A percentile compares a stretch with the other conserved stretches of the same genome.
Conservation (phyloP, 1,139 yeast species). For the Geotrichum australiense region DNA sequence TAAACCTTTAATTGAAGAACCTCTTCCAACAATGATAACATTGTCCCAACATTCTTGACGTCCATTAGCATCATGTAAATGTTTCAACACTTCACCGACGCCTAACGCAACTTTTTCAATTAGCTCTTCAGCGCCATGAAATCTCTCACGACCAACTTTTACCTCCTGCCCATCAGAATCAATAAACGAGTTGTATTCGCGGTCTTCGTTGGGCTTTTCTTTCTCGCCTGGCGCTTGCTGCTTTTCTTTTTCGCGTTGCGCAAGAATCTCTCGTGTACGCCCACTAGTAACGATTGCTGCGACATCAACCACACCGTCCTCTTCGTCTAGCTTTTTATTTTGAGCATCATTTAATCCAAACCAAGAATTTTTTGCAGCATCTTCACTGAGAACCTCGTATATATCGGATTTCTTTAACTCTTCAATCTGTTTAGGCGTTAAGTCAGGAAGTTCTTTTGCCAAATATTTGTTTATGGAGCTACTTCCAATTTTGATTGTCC, state of each 20-base stretch:
- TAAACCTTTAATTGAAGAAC: conserved; percentile 68
- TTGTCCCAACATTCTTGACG: conserved; percentile 87
- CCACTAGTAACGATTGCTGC: conserved; percentile 84
- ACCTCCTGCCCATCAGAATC: conserved; percentile 52
- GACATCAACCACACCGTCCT: conserved; percentile 76
- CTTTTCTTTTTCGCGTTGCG: conserved; percentile 47
- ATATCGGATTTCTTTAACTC: conserved; percentile 66
- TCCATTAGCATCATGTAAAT: conserved; percentile 59
- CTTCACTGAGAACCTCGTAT: conserved; percentile 65
- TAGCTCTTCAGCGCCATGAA: conserved; percentile 63
- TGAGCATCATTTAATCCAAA: conserved; percentile 48
- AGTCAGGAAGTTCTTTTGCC: conserved; percentile 49
- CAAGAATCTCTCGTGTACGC: conserved; percentile 58
- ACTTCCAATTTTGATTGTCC: conserved; percentile 55
- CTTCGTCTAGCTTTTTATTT: conserved; percentile 36
- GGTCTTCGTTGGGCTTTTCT: conserved; percentile 36
- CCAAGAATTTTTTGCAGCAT: conserved; percentile 52
- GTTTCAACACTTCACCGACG: conserved; percentile 47
- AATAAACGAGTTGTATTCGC: conserved; percentile 55
- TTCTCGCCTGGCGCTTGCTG: conserved; percentile 32
- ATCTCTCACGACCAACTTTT: conserved; percentile 77
- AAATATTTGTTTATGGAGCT: conserved; percentile 50
- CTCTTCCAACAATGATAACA: conserved; percentile 69
- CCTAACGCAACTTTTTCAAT: conserved; percentile 49
- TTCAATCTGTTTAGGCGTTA: conserved; percentile 56